A percentile compares a stretch with the other conserved stretches of the same genome.
Conservation (phyloP, 306 rosid genomes). For the Vigna angularis region DNA sequence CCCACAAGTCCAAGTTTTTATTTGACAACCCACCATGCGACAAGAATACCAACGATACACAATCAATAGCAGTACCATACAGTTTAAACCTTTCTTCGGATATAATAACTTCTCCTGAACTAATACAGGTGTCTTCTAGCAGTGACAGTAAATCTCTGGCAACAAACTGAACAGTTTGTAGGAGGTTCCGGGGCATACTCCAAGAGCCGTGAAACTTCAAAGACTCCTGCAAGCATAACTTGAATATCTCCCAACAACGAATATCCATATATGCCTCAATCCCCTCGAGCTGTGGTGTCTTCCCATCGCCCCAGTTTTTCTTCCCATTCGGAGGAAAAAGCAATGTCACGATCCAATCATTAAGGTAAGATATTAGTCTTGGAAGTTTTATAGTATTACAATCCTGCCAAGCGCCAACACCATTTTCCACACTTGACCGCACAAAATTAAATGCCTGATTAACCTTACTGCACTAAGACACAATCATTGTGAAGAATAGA, state of each 20-base stretch:
- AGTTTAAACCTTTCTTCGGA: conserved; percentile 55
- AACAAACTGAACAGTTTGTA: conserved; percentile 60
- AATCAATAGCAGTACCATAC: conserved; percentile 63
- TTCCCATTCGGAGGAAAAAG: conserved; percentile 68
- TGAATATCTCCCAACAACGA: conserved; percentile 86
- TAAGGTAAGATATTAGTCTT: conserved; percentile 62
- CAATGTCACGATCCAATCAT: conserved; percentile 83
- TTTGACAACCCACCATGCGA: conserved; percentile 76
- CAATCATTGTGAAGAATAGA: conserved; percentile 5
- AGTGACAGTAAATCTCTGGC: conserved; percentile 59
- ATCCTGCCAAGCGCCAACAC: conserved; percentile 41
- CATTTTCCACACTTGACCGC: conserved; percentile 48
- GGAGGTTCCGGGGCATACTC: conserved; percentile 68
- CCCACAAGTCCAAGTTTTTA: conserved; percentile 79
- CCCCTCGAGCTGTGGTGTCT: conserved; percentile 49
- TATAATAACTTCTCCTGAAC: conserved; percentile 43
- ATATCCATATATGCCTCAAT: conserved; percentile 65
- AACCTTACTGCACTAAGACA: conserved; percentile 78
- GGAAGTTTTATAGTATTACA: conserved; percentile 63
- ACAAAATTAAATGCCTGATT: conserved; percentile 72
- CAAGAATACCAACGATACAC: conserved; percentile 75
- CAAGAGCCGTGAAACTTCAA: conserved; percentile 56
- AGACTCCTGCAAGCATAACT: conserved; percentile 81
- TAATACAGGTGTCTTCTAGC: conserved; percentile 41
- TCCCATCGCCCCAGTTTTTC: conserved; percentile 47